These are phyloP conservation scores for Carex parvula DNA, from an alignment of 176 grass and related monocot species.

Conservation along the genomic window DNA sequence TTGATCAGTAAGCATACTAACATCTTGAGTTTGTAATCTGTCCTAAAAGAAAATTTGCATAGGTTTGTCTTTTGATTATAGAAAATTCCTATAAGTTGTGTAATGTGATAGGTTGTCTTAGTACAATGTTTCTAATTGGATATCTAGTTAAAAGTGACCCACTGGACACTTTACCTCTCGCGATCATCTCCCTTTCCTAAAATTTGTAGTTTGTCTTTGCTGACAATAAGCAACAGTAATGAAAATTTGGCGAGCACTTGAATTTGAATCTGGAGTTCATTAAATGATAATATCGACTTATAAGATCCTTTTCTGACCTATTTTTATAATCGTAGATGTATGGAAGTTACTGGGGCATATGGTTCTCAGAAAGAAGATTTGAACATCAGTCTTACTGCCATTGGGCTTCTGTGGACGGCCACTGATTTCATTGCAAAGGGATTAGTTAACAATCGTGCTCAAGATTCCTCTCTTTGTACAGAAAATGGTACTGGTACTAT, in stretches of 20 bases:
- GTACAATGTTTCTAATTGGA: neutral
- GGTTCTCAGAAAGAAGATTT: conserved; percentile 88
- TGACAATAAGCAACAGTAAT: conserved; percentile 2
- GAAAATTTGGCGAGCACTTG: neutral
- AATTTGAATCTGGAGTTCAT: neutral
- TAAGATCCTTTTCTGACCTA: conserved; percentile 5
- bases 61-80: neutral
- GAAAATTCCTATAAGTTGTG: neutral
- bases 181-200: neutral
- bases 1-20: conserved; percentile 69
- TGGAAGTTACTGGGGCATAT: conserved; percentile 87
- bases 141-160: neutral
- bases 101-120: neutral
- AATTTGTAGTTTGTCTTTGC: neutral
- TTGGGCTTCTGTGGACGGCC: conserved; percentile 92
- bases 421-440: conserved; percentile 96
- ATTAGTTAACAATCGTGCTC: conserved; percentile 44
- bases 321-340: conserved; percentile 64
- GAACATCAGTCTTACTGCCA: conserved; percentile 98
- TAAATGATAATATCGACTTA: neutral
- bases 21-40: conserved; percentile 11
- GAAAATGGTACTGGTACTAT: conserved; percentile 52
- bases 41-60: neutral
- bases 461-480: conserved; percentile 8
- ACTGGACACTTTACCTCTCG: neutral